These are phyloP conservation scores for Candolleomyces aberdarensis DNA, from an alignment of 768 basidiomycete genomes.

Conservation along the genomic window DNA sequence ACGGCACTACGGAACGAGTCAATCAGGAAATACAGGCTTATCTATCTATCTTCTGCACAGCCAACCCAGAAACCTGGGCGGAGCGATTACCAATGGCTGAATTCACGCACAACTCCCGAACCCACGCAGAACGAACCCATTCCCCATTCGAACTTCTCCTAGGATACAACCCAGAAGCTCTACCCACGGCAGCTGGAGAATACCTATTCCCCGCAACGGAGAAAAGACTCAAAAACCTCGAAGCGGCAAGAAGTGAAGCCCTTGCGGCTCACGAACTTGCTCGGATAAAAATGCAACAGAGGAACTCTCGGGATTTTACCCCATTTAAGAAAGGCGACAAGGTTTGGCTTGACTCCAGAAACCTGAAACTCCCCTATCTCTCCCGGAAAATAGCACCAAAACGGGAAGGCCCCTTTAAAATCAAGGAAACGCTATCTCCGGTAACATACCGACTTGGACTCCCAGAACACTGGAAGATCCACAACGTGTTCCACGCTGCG, in stretches of 20 bases:
- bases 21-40: conserved; percentile 12
- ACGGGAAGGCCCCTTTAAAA: conserved; percentile 14
- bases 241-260: conserved; percentile 13
- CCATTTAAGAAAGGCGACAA: conserved; percentile 13
- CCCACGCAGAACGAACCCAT: not conserved
- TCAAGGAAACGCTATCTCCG: conserved; percentile 1
- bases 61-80: not conserved
- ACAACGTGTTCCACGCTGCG: not conserved
- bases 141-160: conserved; percentile 7
- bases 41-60: not conserved
- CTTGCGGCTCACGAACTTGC: conserved; percentile 14
- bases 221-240: conserved; percentile 1
- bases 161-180: not conserved
- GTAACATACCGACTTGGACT: not conserved
- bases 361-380: conserved; percentile 5
- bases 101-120: conserved; percentile 7
- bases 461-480: not conserved
- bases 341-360: conserved; percentile 16
- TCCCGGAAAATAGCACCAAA: conserved; percentile 16
- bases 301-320: no score
- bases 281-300: no score
- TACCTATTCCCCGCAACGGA: not conserved
- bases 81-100: conserved; percentile 1
- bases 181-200: not conserved
- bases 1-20: conserved; percentile 1